A percentile compares a stretch with the other conserved stretches of the same genome.
Conservation (phyloP, 345 rosid species). For the Eucalyptus regnans region DNA sequence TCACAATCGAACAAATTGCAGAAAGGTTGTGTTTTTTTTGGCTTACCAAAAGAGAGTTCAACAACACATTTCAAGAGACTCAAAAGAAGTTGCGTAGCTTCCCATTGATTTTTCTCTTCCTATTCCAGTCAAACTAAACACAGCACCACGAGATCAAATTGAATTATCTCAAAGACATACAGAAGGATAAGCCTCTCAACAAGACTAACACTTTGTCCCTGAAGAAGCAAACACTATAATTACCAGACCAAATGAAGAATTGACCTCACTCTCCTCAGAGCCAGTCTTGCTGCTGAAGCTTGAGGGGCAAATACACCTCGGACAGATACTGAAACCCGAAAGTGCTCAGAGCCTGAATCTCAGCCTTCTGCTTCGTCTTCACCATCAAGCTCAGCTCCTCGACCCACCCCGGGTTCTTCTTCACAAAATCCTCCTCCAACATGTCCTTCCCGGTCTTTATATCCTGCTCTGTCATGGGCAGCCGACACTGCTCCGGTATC, state of each 20-base stretch:
- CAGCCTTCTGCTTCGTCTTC: slow-evolving; percentile 94
- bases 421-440: slow-evolving; percentile 95
- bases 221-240: background rate
- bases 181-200: background rate
- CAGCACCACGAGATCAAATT: background rate
- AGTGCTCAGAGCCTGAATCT: slow-evolving; percentile 94
- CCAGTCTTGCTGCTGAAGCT: slow-evolving; percentile 98
- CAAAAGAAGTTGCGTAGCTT: background rate
- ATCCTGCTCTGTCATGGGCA: slow-evolving; percentile 99
- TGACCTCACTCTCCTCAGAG: slow-evolving; percentile 21
- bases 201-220: background rate
- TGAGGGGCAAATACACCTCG: slow-evolving; percentile 91
- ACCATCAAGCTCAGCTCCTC: slow-evolving; percentile 97
- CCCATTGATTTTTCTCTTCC: background rate
- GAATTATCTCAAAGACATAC: background rate
- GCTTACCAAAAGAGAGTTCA: background rate
- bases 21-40: background rate
- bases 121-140: background rate
- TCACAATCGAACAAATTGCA: background rate
- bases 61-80: background rate
- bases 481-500: slow-evolving; percentile 87
- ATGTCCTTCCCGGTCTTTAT: slow-evolving; percentile 92
- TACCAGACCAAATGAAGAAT: background rate
- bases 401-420: slow-evolving; percentile 98
- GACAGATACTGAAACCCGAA: slow-evolving; percentile 96